Evolutionary conservation across 2,329 filamentous ascomycete species (phyloP), one percentile per base, ranked within the genome.

Genomic region (Nothophoma quercina): DNA sequence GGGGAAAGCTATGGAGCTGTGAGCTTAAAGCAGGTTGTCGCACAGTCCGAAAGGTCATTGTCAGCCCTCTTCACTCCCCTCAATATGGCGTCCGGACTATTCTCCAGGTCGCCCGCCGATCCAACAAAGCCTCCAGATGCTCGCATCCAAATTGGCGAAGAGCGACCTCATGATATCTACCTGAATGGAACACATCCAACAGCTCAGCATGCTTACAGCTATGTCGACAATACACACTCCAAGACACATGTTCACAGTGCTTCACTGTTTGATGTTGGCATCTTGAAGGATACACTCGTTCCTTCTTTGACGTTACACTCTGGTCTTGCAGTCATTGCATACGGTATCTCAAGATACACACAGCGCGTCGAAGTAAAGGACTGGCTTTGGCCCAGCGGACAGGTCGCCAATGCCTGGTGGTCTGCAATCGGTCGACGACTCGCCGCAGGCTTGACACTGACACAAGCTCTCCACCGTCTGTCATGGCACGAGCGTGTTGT

Each of bases 401-500:
- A 81, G 60, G 78, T 86, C 8, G 68, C 77, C 50, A 86, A 85
- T 63, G 83, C 82, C 6, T 86, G 84, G 84, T 86, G 83, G 81
- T 81, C 77, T 47, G 82, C 84, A 18, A 69, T 86, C 33, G 83
- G 83, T 12, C 74, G 77, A n/a, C 79, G 78, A 5, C 73, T 84
- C 9, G 71, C 77, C 49, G 74, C 78, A 23, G 77, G 79, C 1
- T 66, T 82, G 16, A 77, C 81, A 0, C 51, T 83, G 5, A 61
- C 72, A 1, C 72, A 78, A 38, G 81, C 82, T 13, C 78, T 81
- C 61, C 60, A 69, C 15, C 76, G 76, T 3, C 71, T 85, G 3
- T 78, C 79, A 2, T 83, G 83, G 69, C 78, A 80, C 0, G 81
- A 86, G 63, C 81, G 81, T 45, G 72, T 86, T 1, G 74, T 87